These are phyloP conservation scores for Prunus padus DNA, from an alignment of 306 rosid species.

Conservation along the genomic window DNA sequence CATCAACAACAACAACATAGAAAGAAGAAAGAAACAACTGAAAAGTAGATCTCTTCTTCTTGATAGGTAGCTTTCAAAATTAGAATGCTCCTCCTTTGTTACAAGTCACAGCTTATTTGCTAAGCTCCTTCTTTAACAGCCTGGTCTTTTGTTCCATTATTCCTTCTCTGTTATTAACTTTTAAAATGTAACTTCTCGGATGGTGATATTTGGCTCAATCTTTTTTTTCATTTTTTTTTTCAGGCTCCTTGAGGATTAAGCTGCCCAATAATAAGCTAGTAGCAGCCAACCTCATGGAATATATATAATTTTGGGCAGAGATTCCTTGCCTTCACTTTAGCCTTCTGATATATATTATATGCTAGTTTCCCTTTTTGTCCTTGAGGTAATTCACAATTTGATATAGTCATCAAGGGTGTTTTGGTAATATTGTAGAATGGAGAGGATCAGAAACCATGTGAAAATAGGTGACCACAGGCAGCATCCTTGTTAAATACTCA, in stretches of 20 bases:
- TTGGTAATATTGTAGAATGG: conserved; percentile 36
- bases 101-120: conserved; percentile 18
- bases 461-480: conserved; percentile 47
- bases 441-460: conserved; percentile 67
- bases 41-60: conserved; percentile 17
- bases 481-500: conserved; percentile 58
- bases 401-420: conserved; percentile 32
- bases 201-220: conserved; percentile 21
- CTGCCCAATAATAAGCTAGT: conserved; percentile 21
- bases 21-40: conserved; percentile 40
- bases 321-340: conserved; percentile 39
- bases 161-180: conserved; percentile 11
- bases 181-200: conserved; percentile 20
- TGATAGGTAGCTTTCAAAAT: conserved; percentile 36
- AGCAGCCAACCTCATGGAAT: conserved; percentile 15
- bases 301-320: conserved; percentile 16
- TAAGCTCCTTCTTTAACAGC: conserved; percentile 39
- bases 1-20: conserved; percentile 32
- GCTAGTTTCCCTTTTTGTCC: conserved; percentile 26
- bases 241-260: conserved; percentile 19
- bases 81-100: neutral
- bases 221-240: conserved; percentile 29
- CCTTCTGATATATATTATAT: conserved; percentile 3
- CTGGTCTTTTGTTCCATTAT: conserved; percentile 30
- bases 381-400: conserved; percentile 4